Conservation (phyloP, 768 basidiomycete genomes). For the Pholiota molesta region DNA sequence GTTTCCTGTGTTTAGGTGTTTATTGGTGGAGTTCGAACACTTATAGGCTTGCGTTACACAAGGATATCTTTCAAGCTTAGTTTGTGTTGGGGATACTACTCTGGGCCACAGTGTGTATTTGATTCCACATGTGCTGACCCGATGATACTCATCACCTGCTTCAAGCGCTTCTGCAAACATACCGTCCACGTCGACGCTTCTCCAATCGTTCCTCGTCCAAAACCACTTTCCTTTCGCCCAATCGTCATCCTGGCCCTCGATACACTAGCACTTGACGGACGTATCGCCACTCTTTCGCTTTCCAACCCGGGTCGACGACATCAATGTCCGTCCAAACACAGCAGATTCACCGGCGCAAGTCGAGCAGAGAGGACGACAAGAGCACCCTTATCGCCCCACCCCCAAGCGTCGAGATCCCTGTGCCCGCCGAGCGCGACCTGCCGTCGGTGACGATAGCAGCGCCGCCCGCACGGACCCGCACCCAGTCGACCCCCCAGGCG, state of each 20-base stretch:
- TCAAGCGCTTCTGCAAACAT: background rate
- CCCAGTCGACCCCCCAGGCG: conserved; percentile 16
- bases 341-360: conserved; percentile 45
- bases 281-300: background rate
- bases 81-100: background rate
- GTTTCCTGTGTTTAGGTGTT: no score
- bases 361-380: conserved; percentile 46
- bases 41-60: no score
- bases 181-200: background rate
- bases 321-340: conserved; percentile 20
- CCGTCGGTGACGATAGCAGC: conserved; percentile 20
- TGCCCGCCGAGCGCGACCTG: conserved; percentile 19
- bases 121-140: background rate
- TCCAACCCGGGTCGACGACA: no score
- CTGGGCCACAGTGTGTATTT: background rate
- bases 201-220: background rate
- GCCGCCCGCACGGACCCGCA: conserved; percentile 15
- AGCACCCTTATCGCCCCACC: conserved; percentile 20
- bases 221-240: background rate
- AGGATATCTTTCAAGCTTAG: background rate
- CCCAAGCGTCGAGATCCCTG: conserved; percentile 12
- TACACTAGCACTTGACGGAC: background rate
- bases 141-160: background rate
- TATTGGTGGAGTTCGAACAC: no score
- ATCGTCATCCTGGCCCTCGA: background rate